A percentile compares a stretch with the other conserved stretches of the same genome.
These are phyloP conservation scores for Gastrolobium villosum DNA, from an alignment of 306 rosid genomes.

Conservation along the genomic window DNA sequence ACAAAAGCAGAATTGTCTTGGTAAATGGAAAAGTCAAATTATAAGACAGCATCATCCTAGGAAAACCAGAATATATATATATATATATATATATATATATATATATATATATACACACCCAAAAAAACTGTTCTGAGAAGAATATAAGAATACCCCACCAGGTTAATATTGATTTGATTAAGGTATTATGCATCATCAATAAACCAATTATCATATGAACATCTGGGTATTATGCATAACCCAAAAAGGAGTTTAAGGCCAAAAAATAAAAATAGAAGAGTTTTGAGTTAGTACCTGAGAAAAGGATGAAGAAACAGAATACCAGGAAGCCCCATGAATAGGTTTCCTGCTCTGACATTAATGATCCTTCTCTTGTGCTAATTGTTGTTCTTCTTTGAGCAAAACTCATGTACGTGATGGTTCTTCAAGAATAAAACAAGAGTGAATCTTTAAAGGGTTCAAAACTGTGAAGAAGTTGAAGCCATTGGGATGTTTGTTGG, in stretches of 20 bases:
- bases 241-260: neutral
- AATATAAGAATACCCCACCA: constrained; percentile 40
- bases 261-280: neutral
- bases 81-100: neutral
- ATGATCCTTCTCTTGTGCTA: constrained; percentile 35
- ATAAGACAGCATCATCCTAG: constrained; percentile 45
- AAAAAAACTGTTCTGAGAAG: constrained; percentile 42
- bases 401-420: constrained; percentile 37
- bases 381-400: constrained; percentile 7
- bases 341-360: constrained; percentile 63
- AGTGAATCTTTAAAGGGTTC: constrained; percentile 17
- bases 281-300: constrained; percentile 57
- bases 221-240: neutral
- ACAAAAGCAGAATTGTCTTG: constrained; percentile 13
- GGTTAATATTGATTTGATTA: neutral
- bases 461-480: constrained; percentile 33
- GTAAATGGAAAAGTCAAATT: constrained; percentile 7
- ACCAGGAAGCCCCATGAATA: constrained; percentile 56
- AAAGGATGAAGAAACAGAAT: constrained; percentile 57
- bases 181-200: constrained; percentile 1
- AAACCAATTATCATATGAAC: constrained; percentile 7
- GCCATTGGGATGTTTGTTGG: constrained; percentile 30
- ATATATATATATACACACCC: neutral
- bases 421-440: constrained; percentile 3
- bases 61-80: constrained; percentile 29